Evolutionary conservation across 1,284 basidiomycete species (phyloP).

Genomic region (Vanrija humicola): DNA sequence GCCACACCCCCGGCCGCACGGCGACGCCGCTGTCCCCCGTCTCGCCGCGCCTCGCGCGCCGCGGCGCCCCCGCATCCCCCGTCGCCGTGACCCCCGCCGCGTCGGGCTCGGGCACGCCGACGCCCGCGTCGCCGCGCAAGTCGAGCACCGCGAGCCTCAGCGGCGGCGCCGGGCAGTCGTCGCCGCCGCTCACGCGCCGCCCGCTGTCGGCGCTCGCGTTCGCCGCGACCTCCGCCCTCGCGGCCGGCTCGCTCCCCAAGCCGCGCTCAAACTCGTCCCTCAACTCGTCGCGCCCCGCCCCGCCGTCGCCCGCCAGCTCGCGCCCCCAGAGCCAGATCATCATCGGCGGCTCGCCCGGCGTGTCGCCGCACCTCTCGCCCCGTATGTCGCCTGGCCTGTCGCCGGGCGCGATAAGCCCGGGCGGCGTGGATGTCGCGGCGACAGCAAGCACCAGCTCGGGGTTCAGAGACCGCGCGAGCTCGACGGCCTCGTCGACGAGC

Average conservation of each 20-base stretch:
- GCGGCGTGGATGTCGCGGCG: not conserved
- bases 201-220: not conserved
- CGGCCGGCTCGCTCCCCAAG: conserved; percentile 3
- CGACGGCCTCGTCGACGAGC: not conserved
- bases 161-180: not conserved
- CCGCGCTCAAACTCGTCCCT: conserved; percentile 25
- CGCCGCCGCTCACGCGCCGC: not conserved
- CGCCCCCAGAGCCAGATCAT: conserved; percentile 30
- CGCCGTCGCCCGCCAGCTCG: conserved; percentile 34
- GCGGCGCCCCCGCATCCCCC: not conserved
- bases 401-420: not conserved
- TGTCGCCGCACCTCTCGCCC: conserved; percentile 6
- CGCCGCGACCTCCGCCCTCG: not conserved
- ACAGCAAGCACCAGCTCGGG: not conserved
- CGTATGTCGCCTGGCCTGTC: not conserved
- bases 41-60: too few relatives aligned
- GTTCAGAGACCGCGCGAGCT: conserved; percentile 4
- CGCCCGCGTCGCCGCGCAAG: not conserved
- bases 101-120: not conserved
- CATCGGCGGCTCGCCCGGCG: not conserved
- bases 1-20: too few relatives aligned
- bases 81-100: not conserved
- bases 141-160: not conserved
- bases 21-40: too few relatives aligned
- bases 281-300: conserved; percentile 37